Evolutionary conservation across 345 rosid genomes (phyloP).

Genomic region (Pseudoturritis turrita): DNA sequence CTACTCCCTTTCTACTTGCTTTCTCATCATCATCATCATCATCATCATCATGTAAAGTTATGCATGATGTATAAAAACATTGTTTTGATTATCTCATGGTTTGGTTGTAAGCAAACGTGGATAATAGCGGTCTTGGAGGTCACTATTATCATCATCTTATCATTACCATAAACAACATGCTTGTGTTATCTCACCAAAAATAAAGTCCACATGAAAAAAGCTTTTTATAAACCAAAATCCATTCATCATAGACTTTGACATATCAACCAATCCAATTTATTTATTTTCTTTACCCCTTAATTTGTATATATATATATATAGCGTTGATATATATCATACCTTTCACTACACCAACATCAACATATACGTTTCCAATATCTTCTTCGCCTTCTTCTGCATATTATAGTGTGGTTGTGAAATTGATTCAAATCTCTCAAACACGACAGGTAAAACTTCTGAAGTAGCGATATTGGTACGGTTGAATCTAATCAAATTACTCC

Average conservation of each 20-base stretch:
- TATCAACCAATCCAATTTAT: neutral
- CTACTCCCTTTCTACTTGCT: neutral
- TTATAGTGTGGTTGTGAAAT: neutral
- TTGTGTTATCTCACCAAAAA: neutral
- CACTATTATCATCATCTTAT: neutral
- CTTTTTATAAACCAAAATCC: neutral
- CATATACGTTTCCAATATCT: neutral
- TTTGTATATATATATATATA: neutral
- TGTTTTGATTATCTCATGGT: neutral
- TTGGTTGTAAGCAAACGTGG: neutral
- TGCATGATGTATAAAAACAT: neutral
- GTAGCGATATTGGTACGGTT: constrained; percentile 10
- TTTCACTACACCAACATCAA: neutral
- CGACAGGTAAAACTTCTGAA: neutral
- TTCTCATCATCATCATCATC: neutral
- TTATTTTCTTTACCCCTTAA: neutral
- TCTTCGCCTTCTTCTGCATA: neutral
- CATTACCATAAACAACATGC: neutral
- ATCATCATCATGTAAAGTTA: neutral
- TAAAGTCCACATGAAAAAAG: neutral
- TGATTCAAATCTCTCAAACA: neutral
- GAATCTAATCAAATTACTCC: constrained; percentile 3
- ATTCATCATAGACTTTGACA: neutral
- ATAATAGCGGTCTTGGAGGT: neutral
- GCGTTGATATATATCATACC: neutral